A percentile compares a stretch with the other conserved stretches of the same genome.
Evolutionary conservation across 306 rosid species (phyloP).

Genomic region (Quercus rubra): DNA sequence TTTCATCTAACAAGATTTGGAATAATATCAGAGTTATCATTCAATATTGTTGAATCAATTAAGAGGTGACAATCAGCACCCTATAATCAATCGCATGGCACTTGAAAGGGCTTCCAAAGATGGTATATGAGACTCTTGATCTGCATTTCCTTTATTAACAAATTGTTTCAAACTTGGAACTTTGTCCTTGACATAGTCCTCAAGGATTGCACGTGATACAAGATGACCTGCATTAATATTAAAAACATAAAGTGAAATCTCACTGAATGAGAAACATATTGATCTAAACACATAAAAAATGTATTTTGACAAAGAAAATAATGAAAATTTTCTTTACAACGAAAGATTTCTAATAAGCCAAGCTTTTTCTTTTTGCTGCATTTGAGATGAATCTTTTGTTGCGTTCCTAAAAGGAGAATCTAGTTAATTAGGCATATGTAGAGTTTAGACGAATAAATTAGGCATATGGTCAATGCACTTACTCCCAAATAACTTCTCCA

Average conservation of each 20-base stretch:
- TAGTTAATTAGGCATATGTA: neutral
- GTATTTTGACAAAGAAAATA: too few relatives aligned
- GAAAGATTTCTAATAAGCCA: too few relatives aligned
- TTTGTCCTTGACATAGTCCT: conserved; percentile 57
- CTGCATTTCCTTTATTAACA: conserved; percentile 35
- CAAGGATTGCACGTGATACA: conserved; percentile 57
- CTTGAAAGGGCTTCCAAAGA: conserved; percentile 80
- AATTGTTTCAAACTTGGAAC: conserved; percentile 77
- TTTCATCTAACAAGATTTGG: neutral
- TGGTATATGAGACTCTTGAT: conserved; percentile 54
- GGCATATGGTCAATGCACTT: conserved; percentile 17
- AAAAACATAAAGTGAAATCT: conserved; percentile 2
- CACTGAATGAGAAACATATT: conserved; percentile 1
- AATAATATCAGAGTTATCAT: conserved; percentile 4
- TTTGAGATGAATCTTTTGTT: too few relatives aligned
- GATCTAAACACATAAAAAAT: neutral
- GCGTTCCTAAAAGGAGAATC: too few relatives aligned
- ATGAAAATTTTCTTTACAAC: too few relatives aligned
- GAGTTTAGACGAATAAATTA: neutral
- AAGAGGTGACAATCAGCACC: conserved; percentile 38
- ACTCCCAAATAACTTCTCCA: conserved; percentile 76
- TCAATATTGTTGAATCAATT: conserved; percentile 6
- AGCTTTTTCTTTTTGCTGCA: too few relatives aligned
- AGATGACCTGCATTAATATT: conserved; percentile 44
- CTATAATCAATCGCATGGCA: conserved; percentile 67